These are phyloP conservation scores for Moniliophthora roreri DNA, from an alignment of 1,284 basidiomycete genomes.

Conservation along the genomic window DNA sequence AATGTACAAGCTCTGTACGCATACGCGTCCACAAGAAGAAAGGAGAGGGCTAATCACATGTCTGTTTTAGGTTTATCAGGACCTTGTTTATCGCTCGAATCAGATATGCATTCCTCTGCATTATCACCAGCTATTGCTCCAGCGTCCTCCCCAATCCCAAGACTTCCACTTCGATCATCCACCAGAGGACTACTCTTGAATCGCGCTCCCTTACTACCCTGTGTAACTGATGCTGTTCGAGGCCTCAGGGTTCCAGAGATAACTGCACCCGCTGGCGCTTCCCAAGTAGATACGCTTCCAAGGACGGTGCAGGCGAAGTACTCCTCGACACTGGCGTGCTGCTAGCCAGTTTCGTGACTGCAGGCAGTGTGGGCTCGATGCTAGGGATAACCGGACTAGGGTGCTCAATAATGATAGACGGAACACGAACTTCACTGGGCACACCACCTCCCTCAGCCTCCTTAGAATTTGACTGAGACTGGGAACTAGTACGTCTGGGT, in stretches of 20 bases:
- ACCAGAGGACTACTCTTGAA: conserved; percentile 71
- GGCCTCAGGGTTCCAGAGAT: conserved; percentile 20
- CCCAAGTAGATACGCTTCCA: conserved; percentile 17
- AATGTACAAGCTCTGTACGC: too few relatives aligned
- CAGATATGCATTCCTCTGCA: conserved; percentile 27
- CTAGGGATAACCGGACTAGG: conserved; percentile 2
- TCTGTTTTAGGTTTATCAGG: conserved; percentile 27
- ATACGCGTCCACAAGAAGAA: too few relatives aligned
- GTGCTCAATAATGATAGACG: conserved; percentile 12
- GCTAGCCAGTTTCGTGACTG: not conserved
- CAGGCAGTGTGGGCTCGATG: not conserved
- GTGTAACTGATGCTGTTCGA: not conserved
- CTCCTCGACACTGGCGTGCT: conserved; percentile 12
- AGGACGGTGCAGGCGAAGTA: conserved; percentile 14
- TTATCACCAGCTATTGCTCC: conserved; percentile 18
- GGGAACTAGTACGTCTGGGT: conserved; percentile 5
- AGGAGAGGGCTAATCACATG: too few relatives aligned
- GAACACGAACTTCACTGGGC: not conserved
- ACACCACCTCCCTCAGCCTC: not conserved
- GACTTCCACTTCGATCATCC: not conserved
- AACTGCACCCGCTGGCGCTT: conserved; percentile 9
- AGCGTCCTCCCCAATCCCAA: conserved; percentile 14
- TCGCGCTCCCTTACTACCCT: conserved; percentile 1
- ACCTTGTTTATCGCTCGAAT: conserved; percentile 30
- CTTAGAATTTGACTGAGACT: conserved; percentile 6